Percentiles rank a stretch among this genome's conserved stretches.
These are phyloP conservation scores for Populus deltoides DNA, from an alignment of 345 rosid species.

Conservation along the genomic window DNA sequence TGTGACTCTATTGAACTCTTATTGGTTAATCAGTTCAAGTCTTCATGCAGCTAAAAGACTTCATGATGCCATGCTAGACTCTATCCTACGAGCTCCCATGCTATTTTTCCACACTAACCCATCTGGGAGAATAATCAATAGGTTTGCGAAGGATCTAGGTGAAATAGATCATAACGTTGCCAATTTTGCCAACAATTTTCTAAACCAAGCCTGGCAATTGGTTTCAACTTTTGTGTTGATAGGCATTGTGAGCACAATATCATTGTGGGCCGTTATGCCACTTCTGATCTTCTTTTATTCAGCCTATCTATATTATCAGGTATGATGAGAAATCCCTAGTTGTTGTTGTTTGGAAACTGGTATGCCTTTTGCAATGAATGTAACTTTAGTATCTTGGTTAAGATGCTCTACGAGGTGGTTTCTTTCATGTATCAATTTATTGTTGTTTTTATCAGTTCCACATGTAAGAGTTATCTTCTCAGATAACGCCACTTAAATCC, in stretches of 20 bases:
- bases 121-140: conserved; percentile 81
- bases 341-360: neutral
- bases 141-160: conserved; percentile 96
- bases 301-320: conserved; percentile 94
- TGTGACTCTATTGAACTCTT: conserved; percentile 77
- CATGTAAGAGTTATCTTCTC: neutral
- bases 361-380: neutral
- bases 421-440: neutral
- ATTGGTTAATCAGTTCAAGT: conserved; percentile 84
- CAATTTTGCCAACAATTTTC: conserved; percentile 61
- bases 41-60: conserved; percentile 80
- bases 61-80: conserved; percentile 88
- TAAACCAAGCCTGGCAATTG: conserved; percentile 78
- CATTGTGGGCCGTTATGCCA: conserved; percentile 98
- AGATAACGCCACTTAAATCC: neutral
- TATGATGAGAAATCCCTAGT: neutral
- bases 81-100: conserved; percentile 94
- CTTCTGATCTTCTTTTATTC: conserved; percentile 85
- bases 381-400: neutral
- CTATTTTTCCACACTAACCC: conserved; percentile 97
- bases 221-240: conserved; percentile 88
- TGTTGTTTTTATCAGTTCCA: conserved; percentile 1
- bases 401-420: neutral
- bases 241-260: conserved; percentile 93
- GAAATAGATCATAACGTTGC: conserved; percentile 91